Conservation (phyloP, 768 basidiomycete species). For the Tricholoma flavovirens region DNA sequence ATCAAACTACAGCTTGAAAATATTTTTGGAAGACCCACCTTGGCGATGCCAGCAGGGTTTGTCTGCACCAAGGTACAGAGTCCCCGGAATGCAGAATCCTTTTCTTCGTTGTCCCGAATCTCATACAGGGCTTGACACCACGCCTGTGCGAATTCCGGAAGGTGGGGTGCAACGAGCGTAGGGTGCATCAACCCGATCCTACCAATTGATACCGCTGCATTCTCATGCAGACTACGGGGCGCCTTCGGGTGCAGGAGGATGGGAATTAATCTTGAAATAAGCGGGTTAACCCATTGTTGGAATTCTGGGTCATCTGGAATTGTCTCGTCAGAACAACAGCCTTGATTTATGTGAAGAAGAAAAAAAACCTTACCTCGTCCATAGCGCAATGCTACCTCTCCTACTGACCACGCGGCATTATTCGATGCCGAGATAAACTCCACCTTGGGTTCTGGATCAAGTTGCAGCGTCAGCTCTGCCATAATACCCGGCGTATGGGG, state of each 20-base stretch:
- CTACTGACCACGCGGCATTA: constrained; percentile 99
- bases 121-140: constrained; percentile 98
- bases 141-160: constrained; percentile 85
- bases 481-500: constrained; percentile 87
- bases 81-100: constrained; percentile 97
- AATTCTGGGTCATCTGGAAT: constrained; percentile 73
- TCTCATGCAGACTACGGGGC: constrained; percentile 92
- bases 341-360: background rate
- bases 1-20: background rate
- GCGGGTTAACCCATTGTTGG: constrained; percentile 83
- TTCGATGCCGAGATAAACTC: constrained; percentile 97
- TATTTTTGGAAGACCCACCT: constrained; percentile 40
- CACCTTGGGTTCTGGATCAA: constrained; percentile 87
- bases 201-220: constrained; percentile 97
- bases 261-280: constrained; percentile 86
- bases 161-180: constrained; percentile 76
- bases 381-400: constrained; percentile 92
- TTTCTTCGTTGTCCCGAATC: constrained; percentile 99
- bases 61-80: constrained; percentile 93
- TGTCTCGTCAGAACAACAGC: constrained; percentile 3
- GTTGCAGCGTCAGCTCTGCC: constrained; percentile 82
- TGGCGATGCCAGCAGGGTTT: constrained; percentile 90
- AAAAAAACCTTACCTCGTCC: constrained; percentile 57
- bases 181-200: constrained; percentile 94
- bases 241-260: constrained; percentile 91